phyloP scores from a whole-genome alignment of 148 eudicot species.

The Fagopyrum esculentum region DNA sequence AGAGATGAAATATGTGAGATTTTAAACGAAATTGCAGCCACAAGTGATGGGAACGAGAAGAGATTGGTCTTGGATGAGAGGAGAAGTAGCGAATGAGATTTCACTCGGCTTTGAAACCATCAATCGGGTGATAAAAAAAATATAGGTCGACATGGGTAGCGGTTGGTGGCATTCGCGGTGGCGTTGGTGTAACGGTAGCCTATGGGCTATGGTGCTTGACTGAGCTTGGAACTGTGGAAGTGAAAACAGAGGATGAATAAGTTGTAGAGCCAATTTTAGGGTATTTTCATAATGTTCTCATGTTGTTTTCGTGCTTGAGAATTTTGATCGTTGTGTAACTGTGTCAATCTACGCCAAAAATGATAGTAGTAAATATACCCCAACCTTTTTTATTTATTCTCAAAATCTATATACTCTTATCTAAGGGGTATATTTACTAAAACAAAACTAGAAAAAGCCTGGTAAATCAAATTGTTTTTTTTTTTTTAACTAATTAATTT shows the following conservation, averaged over 20 bases:
- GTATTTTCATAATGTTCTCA: background rate
- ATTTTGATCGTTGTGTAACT: background rate
- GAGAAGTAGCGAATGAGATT: constrained; percentile 34
- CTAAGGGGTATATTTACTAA: too few species aligned
- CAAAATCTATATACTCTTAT: too few species aligned
- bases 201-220: constrained; percentile 38
- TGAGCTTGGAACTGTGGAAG: constrained; percentile 23
- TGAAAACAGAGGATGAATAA: constrained; percentile 19
- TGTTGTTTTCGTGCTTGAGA: background rate
- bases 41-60: constrained; percentile 64
- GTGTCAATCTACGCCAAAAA: background rate
- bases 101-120: constrained; percentile 66
- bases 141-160: constrained; percentile 64
- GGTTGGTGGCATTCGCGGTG: constrained; percentile 21
- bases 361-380: too few species aligned
- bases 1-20: constrained; percentile 28
- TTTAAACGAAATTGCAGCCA: constrained; percentile 41
- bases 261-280: background rate
- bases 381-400: too few species aligned
- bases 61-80: constrained; percentile 43
- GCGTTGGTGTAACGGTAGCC: constrained; percentile 48
- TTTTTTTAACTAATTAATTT: too few species aligned
- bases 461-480: too few species aligned
- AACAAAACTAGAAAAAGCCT: too few species aligned
- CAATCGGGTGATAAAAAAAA: constrained; percentile 54